phyloP scores from a whole-genome alignment of 768 basidiomycete genomes.

The Xerocomus potaroensis region DNA sequence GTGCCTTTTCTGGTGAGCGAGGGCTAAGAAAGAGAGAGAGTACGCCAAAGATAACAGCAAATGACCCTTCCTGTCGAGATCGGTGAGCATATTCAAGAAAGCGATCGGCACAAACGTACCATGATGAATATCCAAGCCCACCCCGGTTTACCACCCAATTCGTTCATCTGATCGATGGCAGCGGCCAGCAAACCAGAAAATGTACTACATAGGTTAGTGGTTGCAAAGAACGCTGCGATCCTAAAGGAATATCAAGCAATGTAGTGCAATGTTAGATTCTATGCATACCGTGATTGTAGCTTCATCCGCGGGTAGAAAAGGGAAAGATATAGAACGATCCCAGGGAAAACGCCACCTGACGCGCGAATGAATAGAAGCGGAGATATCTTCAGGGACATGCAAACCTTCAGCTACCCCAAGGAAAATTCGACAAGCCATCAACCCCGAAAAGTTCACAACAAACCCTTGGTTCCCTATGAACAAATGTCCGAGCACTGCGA shows the following conservation, averaged over 20 bases:
- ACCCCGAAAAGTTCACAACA: slow-evolving; percentile 33
- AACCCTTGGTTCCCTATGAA: neutral
- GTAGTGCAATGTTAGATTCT: neutral
- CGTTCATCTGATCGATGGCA: slow-evolving; percentile 53
- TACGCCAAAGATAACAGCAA: slow-evolving; percentile 58
- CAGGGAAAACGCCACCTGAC: slow-evolving; percentile 53
- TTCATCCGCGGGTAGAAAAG: slow-evolving; percentile 37
- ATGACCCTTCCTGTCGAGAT: slow-evolving; percentile 46
- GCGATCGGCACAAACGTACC: slow-evolving; percentile 22
- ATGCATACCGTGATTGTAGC: slow-evolving; percentile 20
- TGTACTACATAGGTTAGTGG: slow-evolving; percentile 50
- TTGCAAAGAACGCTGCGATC: slow-evolving; percentile 35
- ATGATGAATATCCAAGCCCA: slow-evolving; percentile 64
- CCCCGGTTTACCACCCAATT: slow-evolving; percentile 44
- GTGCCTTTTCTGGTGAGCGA: slow-evolving; percentile 37
- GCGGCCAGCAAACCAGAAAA: slow-evolving; percentile 62
- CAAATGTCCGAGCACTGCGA: neutral
- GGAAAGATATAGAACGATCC: slow-evolving; percentile 55
- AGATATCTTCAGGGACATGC: neutral
- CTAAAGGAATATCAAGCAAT: slow-evolving; percentile 19
- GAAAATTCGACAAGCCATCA: slow-evolving; percentile 48
- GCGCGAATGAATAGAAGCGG: neutral
- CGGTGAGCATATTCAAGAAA: neutral
- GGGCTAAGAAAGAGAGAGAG: slow-evolving; percentile 48
- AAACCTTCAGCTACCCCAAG: slow-evolving; percentile 57